These are phyloP conservation scores for Phialocephala subalpina DNA, from an alignment of 2,329 filamentous ascomycete genomes.

Conservation along the genomic window DNA sequence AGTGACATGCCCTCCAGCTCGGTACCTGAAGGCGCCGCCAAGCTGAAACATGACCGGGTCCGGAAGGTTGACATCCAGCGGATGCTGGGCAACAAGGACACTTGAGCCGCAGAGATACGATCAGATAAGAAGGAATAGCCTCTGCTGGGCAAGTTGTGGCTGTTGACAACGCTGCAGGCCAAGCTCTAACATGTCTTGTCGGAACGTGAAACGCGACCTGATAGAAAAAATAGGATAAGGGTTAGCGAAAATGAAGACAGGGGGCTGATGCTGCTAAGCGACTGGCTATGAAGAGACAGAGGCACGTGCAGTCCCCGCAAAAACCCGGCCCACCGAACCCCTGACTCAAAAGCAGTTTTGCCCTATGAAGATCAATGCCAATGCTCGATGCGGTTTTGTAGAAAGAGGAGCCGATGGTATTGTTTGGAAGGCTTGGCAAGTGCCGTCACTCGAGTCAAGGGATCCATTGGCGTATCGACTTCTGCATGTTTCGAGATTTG, in stretches of 20 bases:
- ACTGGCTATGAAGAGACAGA: slow-evolving; percentile 1
- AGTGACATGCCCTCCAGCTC: not conserved
- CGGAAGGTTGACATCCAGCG: slow-evolving; percentile 15
- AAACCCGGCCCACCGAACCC: not conserved
- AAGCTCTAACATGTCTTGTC: slow-evolving; percentile 26
- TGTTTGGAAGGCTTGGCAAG: slow-evolving; percentile 22
- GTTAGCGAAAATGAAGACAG: not conserved
- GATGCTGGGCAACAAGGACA: not conserved
- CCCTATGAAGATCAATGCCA: slow-evolving; percentile 16
- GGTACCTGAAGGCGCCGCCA: not conserved
- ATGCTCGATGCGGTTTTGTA: slow-evolving; percentile 18
- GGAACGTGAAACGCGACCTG: slow-evolving; percentile 26
- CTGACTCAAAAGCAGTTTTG: slow-evolving; percentile 14
- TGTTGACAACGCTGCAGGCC: slow-evolving; percentile 1
- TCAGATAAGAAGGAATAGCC: slow-evolving; percentile 18
- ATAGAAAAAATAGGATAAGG: slow-evolving; percentile 17
- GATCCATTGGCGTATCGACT: slow-evolving; percentile 7
- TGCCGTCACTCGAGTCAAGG: slow-evolving; percentile 14
- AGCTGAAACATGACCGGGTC: slow-evolving; percentile 20
- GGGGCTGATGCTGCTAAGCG: slow-evolving; percentile 2
- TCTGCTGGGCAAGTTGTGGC: not conserved
- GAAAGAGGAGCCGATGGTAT: slow-evolving; percentile 22
- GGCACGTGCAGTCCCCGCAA: not conserved
- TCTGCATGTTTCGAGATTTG: slow-evolving; percentile 16
- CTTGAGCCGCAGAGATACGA: slow-evolving; percentile 12